phyloP scores from a whole-genome alignment of 208 protist species.

The Acanthamoeba royreba region DNA sequence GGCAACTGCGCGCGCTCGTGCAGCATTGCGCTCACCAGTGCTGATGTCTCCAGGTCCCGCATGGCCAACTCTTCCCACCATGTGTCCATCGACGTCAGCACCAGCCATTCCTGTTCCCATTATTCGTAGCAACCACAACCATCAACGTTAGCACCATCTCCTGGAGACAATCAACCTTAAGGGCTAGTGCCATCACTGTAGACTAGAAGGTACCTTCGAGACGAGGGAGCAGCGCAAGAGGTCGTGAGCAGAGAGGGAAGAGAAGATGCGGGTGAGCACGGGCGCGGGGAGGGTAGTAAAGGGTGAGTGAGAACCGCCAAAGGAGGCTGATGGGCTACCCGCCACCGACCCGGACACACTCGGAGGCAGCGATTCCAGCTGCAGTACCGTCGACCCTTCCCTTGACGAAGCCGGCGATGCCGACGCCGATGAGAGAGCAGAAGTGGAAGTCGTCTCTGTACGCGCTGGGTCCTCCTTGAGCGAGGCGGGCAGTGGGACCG shows the following conservation, averaged over 20 bases:
- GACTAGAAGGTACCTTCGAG: neutral
- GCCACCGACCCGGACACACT: no score
- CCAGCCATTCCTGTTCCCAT: neutral
- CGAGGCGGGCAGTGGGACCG: no score
- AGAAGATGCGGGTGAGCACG: neutral
- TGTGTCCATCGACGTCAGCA: neutral
- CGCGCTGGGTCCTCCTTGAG: no score
- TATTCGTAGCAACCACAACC: neutral
- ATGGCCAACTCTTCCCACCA: neutral
- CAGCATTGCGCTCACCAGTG: neutral
- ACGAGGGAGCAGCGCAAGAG: neutral
- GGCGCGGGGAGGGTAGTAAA: neutral
- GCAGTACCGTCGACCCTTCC: no score
- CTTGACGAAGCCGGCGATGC: no score
- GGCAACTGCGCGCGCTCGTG: conserved; percentile 18
- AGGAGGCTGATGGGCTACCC: no score
- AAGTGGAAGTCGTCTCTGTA: no score
- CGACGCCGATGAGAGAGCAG: no score
- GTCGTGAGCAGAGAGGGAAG: neutral
- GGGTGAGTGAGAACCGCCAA: neutral
- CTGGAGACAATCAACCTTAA: neutral
- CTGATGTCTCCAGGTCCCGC: neutral
- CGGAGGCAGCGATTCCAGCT: no score
- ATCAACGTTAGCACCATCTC: neutral
- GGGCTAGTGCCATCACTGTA: no score